Conservation (phyloP, 2,329 filamentous ascomycete genomes). For the Shiraia bambusicola region DNA sequence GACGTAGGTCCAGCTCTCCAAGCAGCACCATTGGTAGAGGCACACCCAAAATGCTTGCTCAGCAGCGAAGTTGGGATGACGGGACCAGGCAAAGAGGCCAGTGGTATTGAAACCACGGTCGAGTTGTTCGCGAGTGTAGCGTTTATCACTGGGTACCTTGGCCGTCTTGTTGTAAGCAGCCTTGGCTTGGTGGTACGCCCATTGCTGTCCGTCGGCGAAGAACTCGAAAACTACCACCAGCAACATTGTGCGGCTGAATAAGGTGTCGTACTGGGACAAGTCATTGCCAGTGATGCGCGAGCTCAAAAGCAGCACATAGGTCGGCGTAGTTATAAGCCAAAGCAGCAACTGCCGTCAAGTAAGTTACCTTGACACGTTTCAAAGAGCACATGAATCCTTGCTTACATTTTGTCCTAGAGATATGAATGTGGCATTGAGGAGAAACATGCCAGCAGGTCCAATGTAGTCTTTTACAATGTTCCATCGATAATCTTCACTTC, state of each 20-base stretch:
- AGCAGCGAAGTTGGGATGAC: slow-evolving; percentile 92
- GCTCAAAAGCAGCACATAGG: slow-evolving; percentile 78
- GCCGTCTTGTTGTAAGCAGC: slow-evolving; percentile 70
- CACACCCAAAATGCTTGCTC: slow-evolving; percentile 90
- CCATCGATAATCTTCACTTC: slow-evolving; percentile 97
- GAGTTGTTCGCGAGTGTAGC: slow-evolving; percentile 70
- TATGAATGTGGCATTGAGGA: slow-evolving; percentile 91
- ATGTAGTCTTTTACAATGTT: slow-evolving; percentile 68
- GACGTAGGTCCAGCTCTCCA: slow-evolving; percentile 66
- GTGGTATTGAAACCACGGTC: slow-evolving; percentile 85
- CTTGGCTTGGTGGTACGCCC: slow-evolving; percentile 85
- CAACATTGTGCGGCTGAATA: slow-evolving; percentile 59
- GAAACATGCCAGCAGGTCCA: slow-evolving; percentile 67
- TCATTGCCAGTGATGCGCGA: slow-evolving; percentile 61
- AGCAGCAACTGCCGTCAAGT: slow-evolving; percentile 63
- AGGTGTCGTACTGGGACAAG: slow-evolving; percentile 56
- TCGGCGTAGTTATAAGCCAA: slow-evolving; percentile 74
- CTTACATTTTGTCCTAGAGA: slow-evolving; percentile 68
- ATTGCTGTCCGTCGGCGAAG: slow-evolving; percentile 90
- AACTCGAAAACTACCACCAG: slow-evolving; percentile 66
- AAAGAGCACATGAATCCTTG: neutral
- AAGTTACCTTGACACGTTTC: slow-evolving; percentile 1
- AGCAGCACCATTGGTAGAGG: slow-evolving; percentile 86
- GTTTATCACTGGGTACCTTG: slow-evolving; percentile 64
- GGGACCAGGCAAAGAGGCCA: slow-evolving; percentile 83